Evolutionary conservation across 805 yeast genomes (phyloP).

Genomic region (Nakazawaea anatomiae): DNA sequence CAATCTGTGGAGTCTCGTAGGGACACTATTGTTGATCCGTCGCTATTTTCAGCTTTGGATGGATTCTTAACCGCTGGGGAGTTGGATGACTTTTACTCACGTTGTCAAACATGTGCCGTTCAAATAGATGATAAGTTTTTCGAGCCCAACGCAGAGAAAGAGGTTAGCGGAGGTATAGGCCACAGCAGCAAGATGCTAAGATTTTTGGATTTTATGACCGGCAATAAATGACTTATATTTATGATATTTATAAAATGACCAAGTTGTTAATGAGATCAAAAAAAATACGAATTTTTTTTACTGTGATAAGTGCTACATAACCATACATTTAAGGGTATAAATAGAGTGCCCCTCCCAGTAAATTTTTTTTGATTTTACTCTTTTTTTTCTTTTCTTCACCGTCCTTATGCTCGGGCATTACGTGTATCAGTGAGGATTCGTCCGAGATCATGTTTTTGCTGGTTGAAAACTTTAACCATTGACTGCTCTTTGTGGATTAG

Average conservation of each 20-base stretch:
- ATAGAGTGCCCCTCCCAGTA: background rate
- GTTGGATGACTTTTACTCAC: conserved; percentile 33
- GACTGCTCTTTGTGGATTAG: conserved; percentile 62
- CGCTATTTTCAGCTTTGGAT: conserved; percentile 21
- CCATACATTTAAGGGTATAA: background rate
- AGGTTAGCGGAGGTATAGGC: conserved; percentile 14
- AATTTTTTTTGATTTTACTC: background rate
- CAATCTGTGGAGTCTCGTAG: conserved; percentile 6
- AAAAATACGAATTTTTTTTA: background rate
- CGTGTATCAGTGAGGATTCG: conserved; percentile 99
- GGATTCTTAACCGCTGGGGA: conserved; percentile 36
- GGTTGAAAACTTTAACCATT: conserved; percentile 98
- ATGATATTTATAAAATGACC: background rate
- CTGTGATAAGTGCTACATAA: conserved; percentile 5
- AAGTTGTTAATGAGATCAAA: background rate
- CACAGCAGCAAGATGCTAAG: conserved; percentile 19
- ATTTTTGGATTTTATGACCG: conserved; percentile 14
- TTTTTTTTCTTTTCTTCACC: conserved; percentile 10
- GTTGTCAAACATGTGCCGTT: conserved; percentile 25
- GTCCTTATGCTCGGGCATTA: conserved; percentile 96
- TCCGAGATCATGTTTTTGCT: conserved; percentile 99
- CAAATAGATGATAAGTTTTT: conserved; percentile 16
- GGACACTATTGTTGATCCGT: conserved; percentile 8
- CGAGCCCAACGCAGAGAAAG: conserved; percentile 18
- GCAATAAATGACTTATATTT: background rate